Base-by-base conservation (phyloP, 2,329 filamentous ascomycete species). In the Mycosphaerella sp. region DNA sequence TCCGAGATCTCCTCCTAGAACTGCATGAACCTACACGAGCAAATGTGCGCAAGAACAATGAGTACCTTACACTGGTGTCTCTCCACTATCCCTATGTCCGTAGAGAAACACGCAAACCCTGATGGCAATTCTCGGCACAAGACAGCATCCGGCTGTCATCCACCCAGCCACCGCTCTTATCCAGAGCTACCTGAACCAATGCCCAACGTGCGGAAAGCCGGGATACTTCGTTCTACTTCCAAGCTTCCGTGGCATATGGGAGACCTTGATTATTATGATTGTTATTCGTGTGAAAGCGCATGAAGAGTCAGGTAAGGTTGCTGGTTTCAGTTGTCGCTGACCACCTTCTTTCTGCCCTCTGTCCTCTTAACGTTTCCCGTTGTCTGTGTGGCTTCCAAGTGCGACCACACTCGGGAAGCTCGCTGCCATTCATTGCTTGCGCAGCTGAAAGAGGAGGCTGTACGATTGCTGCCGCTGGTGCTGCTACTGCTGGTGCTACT, bases 171-270 rank as follows among this genome's bases (percentile, higher is more conserved):
- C 39, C 27, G 16, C 13, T n/a, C 35, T 8, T 30, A 25, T 8
- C 14, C 27, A 45, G 12, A 18, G 17, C 21, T 35, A 12, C n/a
- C 25, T 35, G 25, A 41, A 4, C 16, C 18, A 12, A 37, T n/a
- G 28, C 17, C 21, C 8, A 44, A 27, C 17, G 16, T 41, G 47
- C 52, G 46, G 48, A 50, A 32, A 36, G 41, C 48, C 41, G 48
- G 41, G 41, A 44, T 50, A 32, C 41, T 37, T 35, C 47, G 48
- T 37, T 35, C 47, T 50, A 49, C 41, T 44, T 44, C 42, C 43
- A 50, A 47, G 47, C 36, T 49, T 46, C 37, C 37, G 47, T 49
- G 34, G 44, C 44, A 40, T 42, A 54, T 50, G 52, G 52, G 47
- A 47, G 52, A 50, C 52, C 52, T 47, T 46, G 52, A 54, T 47